Evolutionary conservation across 2,329 filamentous ascomycete genomes (phyloP).

Genomic region (Hypoxylon sp.): DNA sequence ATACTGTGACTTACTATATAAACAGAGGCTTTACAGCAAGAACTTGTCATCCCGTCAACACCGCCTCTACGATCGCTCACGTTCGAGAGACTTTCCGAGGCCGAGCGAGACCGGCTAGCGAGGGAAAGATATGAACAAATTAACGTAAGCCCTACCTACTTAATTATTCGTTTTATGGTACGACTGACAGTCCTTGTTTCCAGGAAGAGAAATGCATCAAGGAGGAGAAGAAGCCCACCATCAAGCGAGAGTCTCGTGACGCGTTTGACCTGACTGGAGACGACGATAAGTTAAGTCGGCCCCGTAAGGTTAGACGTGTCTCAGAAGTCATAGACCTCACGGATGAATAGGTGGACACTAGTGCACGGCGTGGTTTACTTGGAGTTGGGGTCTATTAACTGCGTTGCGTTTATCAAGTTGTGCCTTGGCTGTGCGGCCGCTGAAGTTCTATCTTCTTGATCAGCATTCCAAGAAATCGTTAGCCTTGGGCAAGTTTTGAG

Average conservation of each 20-base stretch:
- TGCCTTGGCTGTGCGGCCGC: not conserved
- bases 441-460: not conserved
- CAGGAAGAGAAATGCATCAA: constrained; percentile 35
- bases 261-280: constrained; percentile 49
- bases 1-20: not conserved
- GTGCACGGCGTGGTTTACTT: not conserved
- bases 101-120: constrained; percentile 52
- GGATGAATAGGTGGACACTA: constrained; percentile 24
- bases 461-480: not conserved
- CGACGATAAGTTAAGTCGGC: not conserved
- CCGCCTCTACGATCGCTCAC: constrained; percentile 42
- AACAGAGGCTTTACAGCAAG: constrained; percentile 53
- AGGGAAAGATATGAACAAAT: constrained; percentile 52
- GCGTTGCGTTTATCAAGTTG: not conserved
- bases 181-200: constrained; percentile 2
- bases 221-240: constrained; percentile 18
- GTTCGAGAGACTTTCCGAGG: constrained; percentile 44
- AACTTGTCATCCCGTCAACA: constrained; percentile 53
- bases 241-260: constrained; percentile 52
- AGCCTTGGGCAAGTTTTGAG: not conserved
- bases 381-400: not conserved
- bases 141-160: constrained; percentile 40
- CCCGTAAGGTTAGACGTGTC: not conserved
- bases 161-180: not conserved
- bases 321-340: constrained; percentile 49